Percentiles rank a stretch among this genome's conserved stretches.
phyloP scores from a whole-genome alignment of 23 red algal species.

The Rhodosorus marinus region DNA sequence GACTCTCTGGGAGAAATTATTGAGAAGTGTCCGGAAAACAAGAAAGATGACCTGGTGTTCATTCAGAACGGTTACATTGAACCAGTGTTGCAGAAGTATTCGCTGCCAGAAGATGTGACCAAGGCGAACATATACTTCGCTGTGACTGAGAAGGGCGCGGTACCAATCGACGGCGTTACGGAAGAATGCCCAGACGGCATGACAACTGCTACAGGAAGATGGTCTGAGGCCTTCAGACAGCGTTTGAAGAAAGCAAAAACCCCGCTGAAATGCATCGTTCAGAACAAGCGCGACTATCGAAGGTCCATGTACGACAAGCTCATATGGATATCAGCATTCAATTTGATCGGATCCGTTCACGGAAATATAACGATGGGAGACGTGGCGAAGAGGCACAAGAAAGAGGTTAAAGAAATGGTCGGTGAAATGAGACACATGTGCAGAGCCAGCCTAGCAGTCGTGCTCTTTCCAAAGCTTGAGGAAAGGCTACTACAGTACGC shows the following conservation, averaged over 20 bases:
- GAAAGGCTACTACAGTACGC: slow-evolving; percentile 42
- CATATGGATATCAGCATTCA: slow-evolving; percentile 85
- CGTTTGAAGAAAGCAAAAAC: slow-evolving; percentile 27
- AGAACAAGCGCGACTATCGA: slow-evolving; percentile 48
- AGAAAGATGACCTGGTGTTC: slow-evolving; percentile 69
- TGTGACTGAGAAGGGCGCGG: slow-evolving; percentile 34
- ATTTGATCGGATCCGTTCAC: slow-evolving; percentile 27
- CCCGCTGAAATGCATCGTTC: slow-evolving; percentile 39
- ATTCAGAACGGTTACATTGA: slow-evolving; percentile 85
- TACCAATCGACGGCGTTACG: slow-evolving; percentile 70
- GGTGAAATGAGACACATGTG: slow-evolving; percentile 41
- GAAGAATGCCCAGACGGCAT: slow-evolving; percentile 43
- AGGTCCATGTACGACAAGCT: slow-evolving; percentile 64
- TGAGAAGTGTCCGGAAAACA: slow-evolving; percentile 21
- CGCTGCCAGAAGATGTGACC: slow-evolving; percentile 26
- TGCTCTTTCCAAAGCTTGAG: slow-evolving; percentile 30
- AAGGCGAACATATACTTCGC: slow-evolving; percentile 74
- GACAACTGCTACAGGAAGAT: slow-evolving; percentile 60
- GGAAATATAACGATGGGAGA: slow-evolving; percentile 48
- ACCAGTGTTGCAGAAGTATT: slow-evolving; percentile 31
- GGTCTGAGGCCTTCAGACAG: slow-evolving; percentile 49
- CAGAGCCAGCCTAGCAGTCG: slow-evolving; percentile 22
- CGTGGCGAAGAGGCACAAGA: slow-evolving; percentile 19
- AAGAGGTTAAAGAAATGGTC: slow-evolving; percentile 49
- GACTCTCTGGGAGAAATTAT: slow-evolving; percentile 66